Evolutionary conservation across 306 rosid genomes (phyloP), one percentile per base, ranked within the genome.

Genomic region (Glycine soja): DNA sequence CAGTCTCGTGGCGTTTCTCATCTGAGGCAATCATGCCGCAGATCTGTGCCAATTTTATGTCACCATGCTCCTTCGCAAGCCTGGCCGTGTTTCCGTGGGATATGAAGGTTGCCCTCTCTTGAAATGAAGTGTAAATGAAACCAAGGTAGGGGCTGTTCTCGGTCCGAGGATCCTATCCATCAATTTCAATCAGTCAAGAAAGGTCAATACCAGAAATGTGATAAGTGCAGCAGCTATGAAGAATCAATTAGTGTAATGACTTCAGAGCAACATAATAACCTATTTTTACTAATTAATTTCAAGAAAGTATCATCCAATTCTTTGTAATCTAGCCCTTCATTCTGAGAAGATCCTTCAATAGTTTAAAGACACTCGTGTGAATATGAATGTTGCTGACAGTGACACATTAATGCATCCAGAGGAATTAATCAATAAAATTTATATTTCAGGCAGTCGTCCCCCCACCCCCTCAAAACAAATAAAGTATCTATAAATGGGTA

Each of bases 41-140:
- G 79, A 94, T 88, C 87, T 94, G 98, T 34, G 98, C 98, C 85
- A 94, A 80, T 80, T 90, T 94, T 34, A 90, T 30, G 84, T 94
- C 98, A 45, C 98, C 98, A 38, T 80, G 81, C 54, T 92, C 92
- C 88, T 90, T 94, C 36, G 98, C 98, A 63, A 48, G 97, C 87
- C 97, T 90, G 79, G 98, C 98, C n/a, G 98, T 92, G 90, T 94
- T 94, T 77, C 98, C 98, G 76, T 94, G 98, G 40, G 98, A 94
- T 74, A 94, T 83, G 77, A 92, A 92, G 79, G 98, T 94, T 3
- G 98, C 98, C 85, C 98, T 90, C 80, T 94, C 98, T 86, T 94
- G 98, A 77, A 94, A 94, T 56, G 98, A 89, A 73, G 98, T 94
- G 85, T 92, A 94, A 52, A 94, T 92, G 89, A 94, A 94, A 47